A percentile compares a stretch with the other conserved stretches of the same genome.
These are phyloP conservation scores for Epichloe sibirici DNA, from an alignment of 2,329 filamentous ascomycete genomes.

Conservation along the genomic window DNA sequence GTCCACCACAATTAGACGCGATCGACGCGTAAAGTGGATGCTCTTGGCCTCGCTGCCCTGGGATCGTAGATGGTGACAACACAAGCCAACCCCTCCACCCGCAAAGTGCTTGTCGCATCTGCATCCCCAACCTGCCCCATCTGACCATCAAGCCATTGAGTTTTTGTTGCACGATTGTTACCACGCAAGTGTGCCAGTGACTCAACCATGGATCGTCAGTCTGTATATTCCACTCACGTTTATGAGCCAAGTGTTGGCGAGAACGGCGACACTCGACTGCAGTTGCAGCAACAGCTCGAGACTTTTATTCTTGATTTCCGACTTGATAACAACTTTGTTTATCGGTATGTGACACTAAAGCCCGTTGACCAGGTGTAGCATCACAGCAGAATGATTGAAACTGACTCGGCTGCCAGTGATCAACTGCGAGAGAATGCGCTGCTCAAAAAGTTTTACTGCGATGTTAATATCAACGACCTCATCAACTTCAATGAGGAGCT, in stretches of 20 bases:
- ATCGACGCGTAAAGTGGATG: constrained; percentile 11
- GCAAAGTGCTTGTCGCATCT: not conserved
- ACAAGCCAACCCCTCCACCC: not conserved
- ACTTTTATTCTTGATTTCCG: constrained; percentile 90
- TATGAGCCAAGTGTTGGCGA: constrained; percentile 56
- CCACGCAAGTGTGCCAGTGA: not conserved
- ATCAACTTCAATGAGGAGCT: constrained; percentile 95
- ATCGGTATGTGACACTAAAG: constrained; percentile 50
- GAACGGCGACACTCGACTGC: constrained; percentile 54
- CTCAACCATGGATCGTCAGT: constrained; percentile 67
- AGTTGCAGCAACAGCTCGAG: constrained; percentile 68
- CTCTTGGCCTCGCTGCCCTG: not conserved
- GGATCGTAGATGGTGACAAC: not conserved
- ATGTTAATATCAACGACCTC: constrained; percentile 88
- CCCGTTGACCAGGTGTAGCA: not conserved
- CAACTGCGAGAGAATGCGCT: constrained; percentile 92
- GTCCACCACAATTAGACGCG: constrained; percentile 3
- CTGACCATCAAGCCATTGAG: not conserved
- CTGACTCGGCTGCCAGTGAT: constrained; percentile 47
- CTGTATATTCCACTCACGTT: constrained; percentile 74
- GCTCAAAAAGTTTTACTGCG: constrained; percentile 88
- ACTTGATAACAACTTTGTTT: constrained; percentile 88
- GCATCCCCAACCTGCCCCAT: not conserved
- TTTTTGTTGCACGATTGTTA: not conserved
- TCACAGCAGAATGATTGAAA: not conserved